Evolutionary conservation across 225 moss, liverwort and hornwort genomes (phyloP).

Genomic region (Rhytidiadelphus loreus): DNA sequence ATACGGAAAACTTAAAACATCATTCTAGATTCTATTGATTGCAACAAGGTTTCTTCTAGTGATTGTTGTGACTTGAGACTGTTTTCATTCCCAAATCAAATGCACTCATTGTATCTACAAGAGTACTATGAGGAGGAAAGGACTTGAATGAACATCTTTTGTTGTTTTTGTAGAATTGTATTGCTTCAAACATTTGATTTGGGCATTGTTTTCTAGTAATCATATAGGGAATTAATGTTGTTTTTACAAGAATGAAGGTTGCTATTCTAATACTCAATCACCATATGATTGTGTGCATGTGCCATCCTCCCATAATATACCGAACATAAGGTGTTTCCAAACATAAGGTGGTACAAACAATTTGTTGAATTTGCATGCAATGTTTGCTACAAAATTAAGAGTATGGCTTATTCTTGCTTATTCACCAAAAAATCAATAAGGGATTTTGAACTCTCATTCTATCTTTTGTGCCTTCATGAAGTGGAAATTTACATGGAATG

Average conservation of each 20-base stretch:
- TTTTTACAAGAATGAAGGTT: not conserved
- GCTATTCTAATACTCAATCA: not conserved
- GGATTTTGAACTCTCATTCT: not conserved
- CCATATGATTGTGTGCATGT: no score
- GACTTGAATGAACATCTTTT: not conserved
- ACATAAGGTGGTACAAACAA: not conserved
- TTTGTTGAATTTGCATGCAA: not conserved
- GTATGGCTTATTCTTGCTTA: not conserved
- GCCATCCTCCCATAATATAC: not conserved
- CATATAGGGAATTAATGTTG: not conserved
- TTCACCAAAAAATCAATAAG: accelerated
- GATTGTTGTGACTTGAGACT: not conserved
- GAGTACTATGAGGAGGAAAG: not conserved
- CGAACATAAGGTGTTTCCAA: not conserved
- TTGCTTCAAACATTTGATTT: no score
- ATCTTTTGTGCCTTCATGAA: not conserved
- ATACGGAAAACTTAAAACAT: no score
- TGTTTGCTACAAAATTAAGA: not conserved
- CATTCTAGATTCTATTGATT: no score
- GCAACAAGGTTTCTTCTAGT: no score
- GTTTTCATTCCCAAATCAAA: not conserved
- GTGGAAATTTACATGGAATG: not conserved
- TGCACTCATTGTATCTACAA: not conserved
- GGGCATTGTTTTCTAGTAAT: no score
- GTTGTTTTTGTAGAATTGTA: not conserved